Evolutionary conservation across 2,329 filamentous ascomycete species (phyloP).

Genomic region (Sphaerulina musiva): DNA sequence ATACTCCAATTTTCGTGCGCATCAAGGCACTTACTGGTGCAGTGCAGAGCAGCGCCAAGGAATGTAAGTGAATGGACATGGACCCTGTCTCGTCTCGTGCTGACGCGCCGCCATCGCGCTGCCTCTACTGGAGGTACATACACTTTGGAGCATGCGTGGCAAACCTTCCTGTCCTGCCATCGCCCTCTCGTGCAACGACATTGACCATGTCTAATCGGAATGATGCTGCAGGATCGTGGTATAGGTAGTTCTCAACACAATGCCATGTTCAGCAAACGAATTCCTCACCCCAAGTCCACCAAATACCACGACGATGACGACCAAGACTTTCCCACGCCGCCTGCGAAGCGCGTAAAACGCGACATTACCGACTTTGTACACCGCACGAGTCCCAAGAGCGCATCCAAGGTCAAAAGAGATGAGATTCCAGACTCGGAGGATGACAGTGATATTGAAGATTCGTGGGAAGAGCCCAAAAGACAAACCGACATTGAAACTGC

Average conservation of each 20-base stretch:
- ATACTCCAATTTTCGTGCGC: too few species aligned
- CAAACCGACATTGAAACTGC: slow-evolving; percentile 66
- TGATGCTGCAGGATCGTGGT: slow-evolving; percentile 34
- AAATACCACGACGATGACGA: slow-evolving; percentile 35
- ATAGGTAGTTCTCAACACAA: slow-evolving; percentile 41
- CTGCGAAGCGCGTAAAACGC: slow-evolving; percentile 36
- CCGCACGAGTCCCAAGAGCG: slow-evolving; percentile 22
- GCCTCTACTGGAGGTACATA: not conserved
- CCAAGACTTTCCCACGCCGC: slow-evolving; percentile 33
- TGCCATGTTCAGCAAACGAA: slow-evolving; percentile 42
- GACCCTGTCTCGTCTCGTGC: slow-evolving; percentile 1
- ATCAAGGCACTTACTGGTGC: too few species aligned
- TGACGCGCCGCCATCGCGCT: slow-evolving; percentile 3
- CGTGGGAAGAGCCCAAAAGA: slow-evolving; percentile 26
- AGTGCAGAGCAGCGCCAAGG: not conserved
- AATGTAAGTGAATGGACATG: slow-evolving; percentile 1
- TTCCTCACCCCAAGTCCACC: slow-evolving; percentile 42
- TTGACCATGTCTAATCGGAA: not conserved
- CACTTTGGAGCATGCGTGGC: not conserved
- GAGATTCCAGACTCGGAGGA: slow-evolving; percentile 30
- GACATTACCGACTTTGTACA: not conserved
- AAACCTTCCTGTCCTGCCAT: not conserved
- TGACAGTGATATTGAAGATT: slow-evolving; percentile 28
- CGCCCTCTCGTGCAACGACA: not conserved
- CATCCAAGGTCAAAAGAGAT: slow-evolving; percentile 12